phyloP scores from a whole-genome alignment of 345 rosid species.

The Brassica cretica region DNA sequence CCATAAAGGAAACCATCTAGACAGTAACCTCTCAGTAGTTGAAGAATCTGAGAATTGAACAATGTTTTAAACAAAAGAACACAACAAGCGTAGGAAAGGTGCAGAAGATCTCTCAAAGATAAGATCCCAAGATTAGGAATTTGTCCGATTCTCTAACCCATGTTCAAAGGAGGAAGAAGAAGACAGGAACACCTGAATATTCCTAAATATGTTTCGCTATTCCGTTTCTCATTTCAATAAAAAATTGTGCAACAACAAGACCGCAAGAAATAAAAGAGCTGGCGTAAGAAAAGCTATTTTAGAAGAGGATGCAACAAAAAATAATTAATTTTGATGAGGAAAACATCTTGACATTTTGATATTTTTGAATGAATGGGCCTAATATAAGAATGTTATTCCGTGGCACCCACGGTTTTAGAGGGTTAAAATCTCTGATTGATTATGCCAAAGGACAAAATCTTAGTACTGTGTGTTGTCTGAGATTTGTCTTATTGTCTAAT shows the following conservation, averaged over 20 bases:
- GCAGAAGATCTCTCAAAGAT: conserved; percentile 37
- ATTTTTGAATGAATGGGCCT: not conserved
- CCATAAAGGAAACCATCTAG: not conserved
- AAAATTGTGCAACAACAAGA: conserved; percentile 2
- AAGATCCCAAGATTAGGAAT: conserved; percentile 30
- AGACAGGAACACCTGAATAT: conserved; percentile 44
- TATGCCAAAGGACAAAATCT: conserved; percentile 33
- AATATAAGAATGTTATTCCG: conserved; percentile 33
- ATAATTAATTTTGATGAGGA: not conserved
- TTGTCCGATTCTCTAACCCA: conserved; percentile 34
- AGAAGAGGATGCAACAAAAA: not conserved
- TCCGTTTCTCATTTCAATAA: conserved; percentile 12
- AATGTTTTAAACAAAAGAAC: conserved; percentile 7
- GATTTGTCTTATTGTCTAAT: conserved; percentile 27
- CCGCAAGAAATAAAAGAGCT: conserved; percentile 20
- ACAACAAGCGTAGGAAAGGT: conserved; percentile 36
- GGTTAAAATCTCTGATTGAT: conserved; percentile 12
- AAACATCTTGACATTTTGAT: not conserved
- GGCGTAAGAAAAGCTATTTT: conserved; percentile 7
- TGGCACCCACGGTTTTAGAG: conserved; percentile 20
- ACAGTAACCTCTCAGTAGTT: conserved; percentile 14
- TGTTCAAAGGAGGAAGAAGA: conserved; percentile 33
- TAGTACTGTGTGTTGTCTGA: conserved; percentile 30
- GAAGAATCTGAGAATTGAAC: conserved; percentile 22
- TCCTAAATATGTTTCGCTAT: conserved; percentile 10